These are phyloP conservation scores for Cyathus striatus DNA, from an alignment of 768 basidiomycete genomes.

Conservation along the genomic window DNA sequence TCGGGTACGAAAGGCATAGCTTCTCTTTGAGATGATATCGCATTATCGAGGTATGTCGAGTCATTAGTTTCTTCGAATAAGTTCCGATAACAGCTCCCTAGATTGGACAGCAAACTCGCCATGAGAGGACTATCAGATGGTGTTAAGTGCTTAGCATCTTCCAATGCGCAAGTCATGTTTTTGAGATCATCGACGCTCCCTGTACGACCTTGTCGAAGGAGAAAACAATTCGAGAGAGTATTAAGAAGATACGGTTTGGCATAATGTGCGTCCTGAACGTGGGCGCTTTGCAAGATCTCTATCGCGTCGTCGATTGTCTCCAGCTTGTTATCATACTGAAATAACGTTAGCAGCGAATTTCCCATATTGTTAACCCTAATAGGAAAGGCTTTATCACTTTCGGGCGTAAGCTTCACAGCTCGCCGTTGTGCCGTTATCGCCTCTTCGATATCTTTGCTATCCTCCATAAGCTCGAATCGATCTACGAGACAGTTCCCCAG, in stretches of 20 bases:
- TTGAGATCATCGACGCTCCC: neutral
- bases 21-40: neutral
- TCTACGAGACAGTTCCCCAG: conserved; percentile 17
- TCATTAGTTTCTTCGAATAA: neutral
- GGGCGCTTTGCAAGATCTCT: neutral
- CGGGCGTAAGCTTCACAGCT: neutral
- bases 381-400: neutral
- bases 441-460: conserved; percentile 1
- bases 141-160: neutral
- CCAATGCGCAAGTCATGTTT: neutral
- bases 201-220: neutral
- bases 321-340: neutral
- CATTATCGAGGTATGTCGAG: neutral
- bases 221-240: neutral
- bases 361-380: neutral
- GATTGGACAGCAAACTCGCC: neutral
- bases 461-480: conserved; percentile 4
- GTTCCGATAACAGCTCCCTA: neutral
- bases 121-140: neutral
- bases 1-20: neutral
- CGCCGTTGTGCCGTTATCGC: neutral
- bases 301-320: conserved; percentile 1
- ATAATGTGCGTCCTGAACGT: neutral
- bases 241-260: neutral
- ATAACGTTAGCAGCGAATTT: neutral